These are phyloP conservation scores for Plenodomus tracheiphilus DNA, from an alignment of 2,329 filamentous ascomycete genomes.

Conservation along the genomic window DNA sequence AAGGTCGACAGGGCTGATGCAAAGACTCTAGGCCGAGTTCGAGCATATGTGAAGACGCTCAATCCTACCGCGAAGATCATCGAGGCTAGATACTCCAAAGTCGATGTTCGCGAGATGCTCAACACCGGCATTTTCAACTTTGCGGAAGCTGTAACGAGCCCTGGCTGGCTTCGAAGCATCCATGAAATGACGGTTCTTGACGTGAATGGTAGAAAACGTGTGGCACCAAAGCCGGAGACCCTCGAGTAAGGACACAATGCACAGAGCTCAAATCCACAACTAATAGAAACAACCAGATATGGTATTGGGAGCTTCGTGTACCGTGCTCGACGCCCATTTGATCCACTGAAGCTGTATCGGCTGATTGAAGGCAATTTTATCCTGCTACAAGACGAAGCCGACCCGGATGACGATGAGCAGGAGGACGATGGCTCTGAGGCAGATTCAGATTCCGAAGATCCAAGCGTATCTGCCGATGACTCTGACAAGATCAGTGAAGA, in stretches of 20 bases:
- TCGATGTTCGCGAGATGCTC: slow-evolving; percentile 66
- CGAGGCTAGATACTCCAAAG: slow-evolving; percentile 61
- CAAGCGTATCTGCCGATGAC: slow-evolving; percentile 16
- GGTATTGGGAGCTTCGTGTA: slow-evolving; percentile 74
- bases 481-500: slow-evolving; percentile 31
- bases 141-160: slow-evolving; percentile 64
- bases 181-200: slow-evolving; percentile 68
- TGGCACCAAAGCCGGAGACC: slow-evolving; percentile 71
- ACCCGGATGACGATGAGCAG: slow-evolving; percentile 21
- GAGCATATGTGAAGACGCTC: slow-evolving; percentile 60
- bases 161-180: slow-evolving; percentile 71
- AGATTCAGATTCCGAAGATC: slow-evolving; percentile 20
- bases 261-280: neutral
- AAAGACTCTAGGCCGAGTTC: slow-evolving; percentile 52
- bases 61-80: slow-evolving; percentile 70
- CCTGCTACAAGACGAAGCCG: slow-evolving; percentile 44
- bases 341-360: slow-evolving; percentile 47
- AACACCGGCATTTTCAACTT: slow-evolving; percentile 69
- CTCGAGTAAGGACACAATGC: slow-evolving; percentile 56
- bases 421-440: slow-evolving; percentile 6
- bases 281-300: slow-evolving; percentile 49
- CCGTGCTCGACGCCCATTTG: slow-evolving; percentile 53
- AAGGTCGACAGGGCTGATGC: slow-evolving; percentile 66
- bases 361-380: slow-evolving; percentile 51
- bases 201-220: slow-evolving; percentile 56